Percentiles rank a stretch among this genome's conserved stretches.
Evolutionary conservation across 2,329 filamentous ascomycete species (phyloP).

Genomic region (Neofusicoccum ribis): DNA sequence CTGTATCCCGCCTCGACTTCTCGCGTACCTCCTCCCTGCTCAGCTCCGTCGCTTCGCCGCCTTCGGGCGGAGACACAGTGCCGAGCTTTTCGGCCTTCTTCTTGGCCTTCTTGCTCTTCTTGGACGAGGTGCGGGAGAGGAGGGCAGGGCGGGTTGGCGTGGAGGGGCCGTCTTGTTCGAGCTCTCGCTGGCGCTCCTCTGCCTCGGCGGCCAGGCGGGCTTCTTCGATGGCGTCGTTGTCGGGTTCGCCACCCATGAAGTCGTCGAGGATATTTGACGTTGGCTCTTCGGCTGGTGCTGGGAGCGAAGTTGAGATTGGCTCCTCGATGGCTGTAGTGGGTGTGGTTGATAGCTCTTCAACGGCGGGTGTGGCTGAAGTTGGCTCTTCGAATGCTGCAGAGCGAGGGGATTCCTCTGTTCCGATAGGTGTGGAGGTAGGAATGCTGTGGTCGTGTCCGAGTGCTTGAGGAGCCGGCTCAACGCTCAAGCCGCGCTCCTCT

Average conservation of each 20-base stretch:
- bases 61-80: constrained; percentile 24
- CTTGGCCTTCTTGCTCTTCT: constrained; percentile 33
- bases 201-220: constrained; percentile 24
- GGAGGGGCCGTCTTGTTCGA: background rate
- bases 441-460: too few relatives aligned
- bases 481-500: too few relatives aligned
- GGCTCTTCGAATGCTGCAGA: too few relatives aligned
- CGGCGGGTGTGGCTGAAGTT: background rate
- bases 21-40: constrained; percentile 25
- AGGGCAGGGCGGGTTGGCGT: constrained; percentile 22
- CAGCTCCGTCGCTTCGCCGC: constrained; percentile 23
- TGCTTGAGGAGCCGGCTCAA: too few relatives aligned
- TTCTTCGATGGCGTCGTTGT: constrained; percentile 24
- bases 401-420: fast-evolving
- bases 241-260: constrained; percentile 29
- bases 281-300: background rate
- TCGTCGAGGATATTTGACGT: constrained; percentile 23
- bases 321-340: too few relatives aligned
- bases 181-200: background rate
- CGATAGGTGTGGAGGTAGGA: too few relatives aligned
- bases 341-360: background rate
- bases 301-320: background rate
- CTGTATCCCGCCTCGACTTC: constrained; percentile 28
- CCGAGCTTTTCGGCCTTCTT: constrained; percentile 30
- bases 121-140: constrained; percentile 19